phyloP scores from a whole-genome alignment of 2,329 filamentous ascomycete species.

The Epichloe amarillans region DNA sequence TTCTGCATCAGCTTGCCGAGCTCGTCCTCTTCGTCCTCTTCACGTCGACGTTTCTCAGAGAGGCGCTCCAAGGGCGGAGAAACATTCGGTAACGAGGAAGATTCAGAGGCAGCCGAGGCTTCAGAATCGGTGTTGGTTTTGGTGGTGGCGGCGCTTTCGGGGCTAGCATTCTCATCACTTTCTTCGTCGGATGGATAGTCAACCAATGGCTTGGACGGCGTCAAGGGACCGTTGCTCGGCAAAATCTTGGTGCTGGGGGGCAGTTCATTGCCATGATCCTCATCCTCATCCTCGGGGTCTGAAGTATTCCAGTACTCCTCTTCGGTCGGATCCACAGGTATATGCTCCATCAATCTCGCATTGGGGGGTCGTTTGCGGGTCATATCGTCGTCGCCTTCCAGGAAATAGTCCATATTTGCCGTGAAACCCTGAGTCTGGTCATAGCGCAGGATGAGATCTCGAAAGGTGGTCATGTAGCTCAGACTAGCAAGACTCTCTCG shows the following conservation, averaged over 20 bases:
- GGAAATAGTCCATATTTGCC: slow-evolving; percentile 54
- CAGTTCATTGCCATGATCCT: slow-evolving; percentile 17
- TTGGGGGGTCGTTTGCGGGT: slow-evolving; percentile 29
- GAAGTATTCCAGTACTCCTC: slow-evolving; percentile 91
- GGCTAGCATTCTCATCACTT: slow-evolving; percentile 42
- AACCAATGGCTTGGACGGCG: slow-evolving; percentile 61
- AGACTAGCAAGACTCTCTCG: slow-evolving; percentile 63
- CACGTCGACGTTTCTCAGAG: slow-evolving; percentile 78
- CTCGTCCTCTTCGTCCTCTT: slow-evolving; percentile 83
- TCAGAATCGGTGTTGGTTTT: slow-evolving; percentile 20
- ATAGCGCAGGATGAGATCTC: slow-evolving; percentile 59
- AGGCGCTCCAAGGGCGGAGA: slow-evolving; percentile 60
- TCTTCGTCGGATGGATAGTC: slow-evolving; percentile 91
- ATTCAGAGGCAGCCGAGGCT: slow-evolving; percentile 19
- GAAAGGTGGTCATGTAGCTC: slow-evolving; percentile 76
- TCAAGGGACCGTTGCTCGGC: slow-evolving; percentile 46
- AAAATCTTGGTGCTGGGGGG: slow-evolving; percentile 19
- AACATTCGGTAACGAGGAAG: slow-evolving; percentile 6
- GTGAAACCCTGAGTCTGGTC: slow-evolving; percentile 64
- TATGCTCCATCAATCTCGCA: slow-evolving; percentile 58
- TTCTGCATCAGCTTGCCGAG: slow-evolving; percentile 65
- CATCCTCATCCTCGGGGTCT: slow-evolving; percentile 70
- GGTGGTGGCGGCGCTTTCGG: slow-evolving; percentile 25
- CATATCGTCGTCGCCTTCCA: slow-evolving; percentile 53
- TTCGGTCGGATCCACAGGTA: slow-evolving; percentile 61